Conservation (phyloP, 331 rosid genomes). For the Dryas integrifolia region DNA sequence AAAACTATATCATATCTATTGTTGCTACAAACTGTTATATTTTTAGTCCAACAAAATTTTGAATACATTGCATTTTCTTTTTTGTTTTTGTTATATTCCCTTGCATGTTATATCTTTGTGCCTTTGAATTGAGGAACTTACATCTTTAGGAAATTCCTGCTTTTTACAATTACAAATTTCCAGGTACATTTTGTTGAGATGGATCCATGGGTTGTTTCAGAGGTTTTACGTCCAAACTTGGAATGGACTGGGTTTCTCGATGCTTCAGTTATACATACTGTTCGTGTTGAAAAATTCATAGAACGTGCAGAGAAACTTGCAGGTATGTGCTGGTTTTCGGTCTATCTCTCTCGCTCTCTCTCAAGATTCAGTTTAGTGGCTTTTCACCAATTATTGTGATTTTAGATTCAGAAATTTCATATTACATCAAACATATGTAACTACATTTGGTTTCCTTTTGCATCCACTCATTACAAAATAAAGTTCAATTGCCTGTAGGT, state of each 20-base stretch:
- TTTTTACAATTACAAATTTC: slow-evolving; percentile 21
- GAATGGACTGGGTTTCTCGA: slow-evolving; percentile 84
- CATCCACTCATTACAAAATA: neutral
- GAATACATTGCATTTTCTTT: neutral
- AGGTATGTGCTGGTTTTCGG: slow-evolving; percentile 39
- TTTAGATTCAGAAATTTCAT: neutral
- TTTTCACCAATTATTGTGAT: neutral
- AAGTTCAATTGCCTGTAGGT: slow-evolving; percentile 43
- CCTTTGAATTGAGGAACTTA: neutral
- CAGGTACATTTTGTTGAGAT: slow-evolving; percentile 96
- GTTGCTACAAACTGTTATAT: slow-evolving; percentile 9
- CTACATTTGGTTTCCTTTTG: neutral
- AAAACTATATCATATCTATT: slow-evolving; percentile 15
- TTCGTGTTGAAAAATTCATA: slow-evolving; percentile 74
- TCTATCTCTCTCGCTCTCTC: neutral
- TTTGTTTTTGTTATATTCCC: neutral
- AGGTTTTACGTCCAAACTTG: slow-evolving; percentile 79
- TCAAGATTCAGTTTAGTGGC: neutral
- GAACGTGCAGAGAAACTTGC: slow-evolving; percentile 71
- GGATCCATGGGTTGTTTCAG: slow-evolving; percentile 97
- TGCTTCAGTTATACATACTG: slow-evolving; percentile 69
- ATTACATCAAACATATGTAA: neutral
- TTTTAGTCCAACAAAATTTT: neutral
- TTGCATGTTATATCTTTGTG: neutral
- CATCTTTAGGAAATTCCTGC: neutral